A percentile compares a stretch with the other conserved stretches of the same genome.
These are phyloP conservation scores for Coemansia interrupta DNA, from an alignment of 192 early-diverging fungal genomes.

Conservation along the genomic window DNA sequence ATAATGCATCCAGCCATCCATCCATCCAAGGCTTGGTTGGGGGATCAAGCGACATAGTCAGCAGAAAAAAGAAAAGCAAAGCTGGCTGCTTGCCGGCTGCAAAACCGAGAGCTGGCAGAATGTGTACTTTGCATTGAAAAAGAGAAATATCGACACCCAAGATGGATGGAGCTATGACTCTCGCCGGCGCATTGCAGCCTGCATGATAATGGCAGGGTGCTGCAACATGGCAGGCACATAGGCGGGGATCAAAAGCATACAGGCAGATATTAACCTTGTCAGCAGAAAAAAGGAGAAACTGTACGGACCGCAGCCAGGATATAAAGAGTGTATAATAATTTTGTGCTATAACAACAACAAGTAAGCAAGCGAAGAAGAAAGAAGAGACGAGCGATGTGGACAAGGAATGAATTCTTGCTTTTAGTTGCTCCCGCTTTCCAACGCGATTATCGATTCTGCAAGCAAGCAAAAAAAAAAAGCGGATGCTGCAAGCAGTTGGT, in stretches of 20 bases:
- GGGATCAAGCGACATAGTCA: background rate
- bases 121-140: background rate
- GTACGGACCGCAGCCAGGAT: background rate
- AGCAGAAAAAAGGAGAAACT: background rate
- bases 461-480: background rate
- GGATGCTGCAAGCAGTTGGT: background rate
- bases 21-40: background rate
- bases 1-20: background rate
- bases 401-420: too few relatives aligned
- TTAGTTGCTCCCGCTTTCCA: too few relatives aligned
- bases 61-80: too few relatives aligned
- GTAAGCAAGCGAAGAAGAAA: background rate
- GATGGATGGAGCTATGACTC: too few relatives aligned
- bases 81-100: too few relatives aligned
- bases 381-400: background rate
- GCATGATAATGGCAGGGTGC: too few relatives aligned
- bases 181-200: too few relatives aligned
- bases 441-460: background rate
- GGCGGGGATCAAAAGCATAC: too few relatives aligned
- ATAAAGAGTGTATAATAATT: too few relatives aligned
- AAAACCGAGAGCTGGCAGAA: background rate
- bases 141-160: background rate
- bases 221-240: too few relatives aligned
- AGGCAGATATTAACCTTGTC: too few relatives aligned
- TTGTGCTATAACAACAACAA: too few relatives aligned